Conservation (phyloP, 768 basidiomycete genomes). For the Rhizopogon salebrosus region DNA sequence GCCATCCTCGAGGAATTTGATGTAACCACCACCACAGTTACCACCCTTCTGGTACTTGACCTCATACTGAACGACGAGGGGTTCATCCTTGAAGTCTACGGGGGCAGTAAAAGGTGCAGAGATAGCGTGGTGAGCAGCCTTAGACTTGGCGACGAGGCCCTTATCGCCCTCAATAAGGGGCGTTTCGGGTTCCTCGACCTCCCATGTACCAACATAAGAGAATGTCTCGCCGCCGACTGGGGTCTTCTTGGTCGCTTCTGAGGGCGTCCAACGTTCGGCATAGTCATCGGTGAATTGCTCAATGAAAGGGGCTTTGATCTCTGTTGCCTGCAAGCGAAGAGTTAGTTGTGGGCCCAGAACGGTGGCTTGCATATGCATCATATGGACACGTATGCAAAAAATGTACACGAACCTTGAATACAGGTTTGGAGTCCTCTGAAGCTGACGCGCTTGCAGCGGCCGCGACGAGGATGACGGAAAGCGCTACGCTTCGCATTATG, state of each 20-base stretch:
- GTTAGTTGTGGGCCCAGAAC: conserved; percentile 3
- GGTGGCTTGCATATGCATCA: conserved; percentile 5
- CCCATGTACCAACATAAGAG: conserved; percentile 97
- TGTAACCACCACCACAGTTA: conserved; percentile 98
- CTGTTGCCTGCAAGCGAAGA: conserved; percentile 49
- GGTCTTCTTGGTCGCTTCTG: conserved; percentile 97
- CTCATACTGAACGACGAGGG: conserved; percentile 95
- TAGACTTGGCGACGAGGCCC: conserved; percentile 92
- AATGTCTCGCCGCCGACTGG: conserved; percentile 94
- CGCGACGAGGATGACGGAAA: conserved; percentile 65
- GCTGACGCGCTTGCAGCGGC: conserved; percentile 55
- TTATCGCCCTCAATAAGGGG: conserved; percentile 80
- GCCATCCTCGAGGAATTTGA: conserved; percentile 92
- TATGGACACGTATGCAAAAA: not conserved
- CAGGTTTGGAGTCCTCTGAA: conserved; percentile 56
- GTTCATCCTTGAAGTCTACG: conserved; percentile 76
- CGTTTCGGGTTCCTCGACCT: conserved; percentile 81
- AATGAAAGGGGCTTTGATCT: conserved; percentile 82
- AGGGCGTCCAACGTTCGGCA: conserved; percentile 90
- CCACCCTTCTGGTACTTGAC: conserved; percentile 99
- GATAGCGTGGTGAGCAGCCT: conserved; percentile 98
- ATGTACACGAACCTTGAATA: conserved; percentile 54
- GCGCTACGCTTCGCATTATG: conserved; percentile 83
- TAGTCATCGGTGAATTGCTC: conserved; percentile 96
- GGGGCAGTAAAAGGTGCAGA: conserved; percentile 82